A percentile compares a stretch with the other conserved stretches of the same genome.
phyloP scores from a whole-genome alignment of 495 filamentous ascomycete species.

The Pyronema omphalodes region DNA sequence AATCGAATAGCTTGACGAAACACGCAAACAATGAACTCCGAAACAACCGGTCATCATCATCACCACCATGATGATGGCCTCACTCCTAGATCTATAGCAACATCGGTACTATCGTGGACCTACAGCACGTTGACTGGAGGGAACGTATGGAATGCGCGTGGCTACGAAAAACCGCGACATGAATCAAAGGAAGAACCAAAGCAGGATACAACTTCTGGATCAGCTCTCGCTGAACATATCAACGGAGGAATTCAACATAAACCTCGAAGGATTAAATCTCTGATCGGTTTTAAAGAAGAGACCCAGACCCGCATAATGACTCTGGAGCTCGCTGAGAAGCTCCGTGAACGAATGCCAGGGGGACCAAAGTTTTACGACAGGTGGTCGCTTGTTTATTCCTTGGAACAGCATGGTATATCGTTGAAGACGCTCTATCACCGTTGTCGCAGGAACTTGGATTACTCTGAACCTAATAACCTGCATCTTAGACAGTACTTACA shows the following conservation, averaged over 20 bases:
- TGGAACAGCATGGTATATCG: conserved; percentile 85
- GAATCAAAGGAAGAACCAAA: conserved; percentile 6
- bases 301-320: conserved; percentile 37
- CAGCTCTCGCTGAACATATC: conserved; percentile 14
- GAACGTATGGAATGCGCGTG: too few relatives aligned
- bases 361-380: conserved; percentile 69
- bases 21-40: too few relatives aligned
- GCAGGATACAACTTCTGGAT: conserved; percentile 11
- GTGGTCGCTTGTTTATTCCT: conserved; percentile 72
- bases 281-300: too few relatives aligned
- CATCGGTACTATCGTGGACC: conserved; percentile 18
- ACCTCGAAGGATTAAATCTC: too few relatives aligned
- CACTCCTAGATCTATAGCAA: not conserved
- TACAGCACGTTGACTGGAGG: not conserved
- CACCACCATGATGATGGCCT: not conserved
- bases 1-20: too few relatives aligned
- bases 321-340: conserved; percentile 71
- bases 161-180: not conserved
- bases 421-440: conserved; percentile 72
- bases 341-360: conserved; percentile 70
- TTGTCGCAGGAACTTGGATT: not conserved
- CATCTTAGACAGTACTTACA: conserved; percentile 25
- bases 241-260: not conserved
- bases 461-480: too few relatives aligned
- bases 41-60: not conserved